These are phyloP conservation scores for Oropetium thomaeum DNA, from an alignment of 176 grass and related monocot genomes.

Conservation along the genomic window DNA sequence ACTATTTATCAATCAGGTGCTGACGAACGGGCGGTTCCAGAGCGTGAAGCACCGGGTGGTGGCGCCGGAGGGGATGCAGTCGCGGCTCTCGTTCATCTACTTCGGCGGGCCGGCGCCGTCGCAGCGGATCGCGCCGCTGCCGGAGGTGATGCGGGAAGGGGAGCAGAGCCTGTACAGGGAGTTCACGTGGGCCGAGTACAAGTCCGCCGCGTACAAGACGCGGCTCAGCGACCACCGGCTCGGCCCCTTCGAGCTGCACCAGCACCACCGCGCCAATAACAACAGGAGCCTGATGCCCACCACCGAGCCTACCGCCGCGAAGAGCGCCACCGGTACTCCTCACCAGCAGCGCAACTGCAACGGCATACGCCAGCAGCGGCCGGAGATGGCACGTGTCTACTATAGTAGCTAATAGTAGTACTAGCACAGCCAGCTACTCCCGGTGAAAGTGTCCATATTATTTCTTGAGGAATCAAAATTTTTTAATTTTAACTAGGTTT, in stretches of 20 bases:
- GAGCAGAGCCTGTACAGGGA: constrained; percentile 70
- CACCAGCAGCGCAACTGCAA: not conserved
- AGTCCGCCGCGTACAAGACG: constrained; percentile 51
- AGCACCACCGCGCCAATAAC: no score
- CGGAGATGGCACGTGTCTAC: not conserved
- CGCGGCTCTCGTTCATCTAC: constrained; percentile 79
- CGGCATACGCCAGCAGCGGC: not conserved
- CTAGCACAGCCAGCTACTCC: not conserved
- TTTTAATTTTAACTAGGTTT: no score
- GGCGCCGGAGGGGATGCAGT: constrained; percentile 42
- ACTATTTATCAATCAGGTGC: no score
- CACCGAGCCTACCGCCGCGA: not conserved
- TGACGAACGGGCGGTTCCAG: constrained; percentile 79
- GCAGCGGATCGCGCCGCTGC: constrained; percentile 57
- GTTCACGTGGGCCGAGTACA: constrained; percentile 92
- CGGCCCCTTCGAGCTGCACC: constrained; percentile 54
- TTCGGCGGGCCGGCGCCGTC: constrained; percentile 53
- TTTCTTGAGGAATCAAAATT: no score
- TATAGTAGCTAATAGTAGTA: no score
- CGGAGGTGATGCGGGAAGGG: constrained; percentile 52
- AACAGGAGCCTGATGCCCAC: not conserved
- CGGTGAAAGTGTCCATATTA: no score
- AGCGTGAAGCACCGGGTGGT: constrained; percentile 87
- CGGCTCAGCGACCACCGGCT: constrained; percentile 65
- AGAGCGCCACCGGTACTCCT: not conserved